These are phyloP conservation scores for Pyrrhoderma lamaoense DNA, from an alignment of 1,284 basidiomycete species.

Conservation along the genomic window DNA sequence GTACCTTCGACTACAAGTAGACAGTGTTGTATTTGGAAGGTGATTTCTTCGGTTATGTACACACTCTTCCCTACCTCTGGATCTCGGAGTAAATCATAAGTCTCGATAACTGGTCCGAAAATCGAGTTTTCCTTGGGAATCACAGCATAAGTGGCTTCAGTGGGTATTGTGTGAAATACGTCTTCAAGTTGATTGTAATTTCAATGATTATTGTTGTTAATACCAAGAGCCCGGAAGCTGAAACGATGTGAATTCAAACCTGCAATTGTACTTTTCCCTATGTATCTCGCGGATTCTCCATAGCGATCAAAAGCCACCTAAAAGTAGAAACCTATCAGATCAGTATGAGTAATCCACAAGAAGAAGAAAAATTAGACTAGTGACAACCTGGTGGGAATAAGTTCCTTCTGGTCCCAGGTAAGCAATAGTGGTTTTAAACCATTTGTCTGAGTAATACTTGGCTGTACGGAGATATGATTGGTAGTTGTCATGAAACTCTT, in stretches of 20 bases:
- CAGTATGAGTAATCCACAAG: neutral
- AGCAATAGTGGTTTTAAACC: conserved; percentile 29
- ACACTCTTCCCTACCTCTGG: conserved; percentile 32
- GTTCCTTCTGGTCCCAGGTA: conserved; percentile 70
- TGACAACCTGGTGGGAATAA: conserved; percentile 62
- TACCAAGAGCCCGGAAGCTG: neutral
- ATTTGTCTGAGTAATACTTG: too few relatives aligned
- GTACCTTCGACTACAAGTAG: conserved; percentile 53
- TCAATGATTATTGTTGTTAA: too few relatives aligned
- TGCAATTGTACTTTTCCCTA: conserved; percentile 46
- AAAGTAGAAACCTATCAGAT: conserved; percentile 6
- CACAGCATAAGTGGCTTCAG: conserved; percentile 40
- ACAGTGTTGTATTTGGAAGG: conserved; percentile 59
- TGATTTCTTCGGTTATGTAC: conserved; percentile 52
- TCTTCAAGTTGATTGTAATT: conserved; percentile 31
- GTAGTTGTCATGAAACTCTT: too few relatives aligned
- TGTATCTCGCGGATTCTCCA: conserved; percentile 42
- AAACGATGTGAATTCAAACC: conserved; percentile 28
- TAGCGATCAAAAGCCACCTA: conserved; percentile 60
- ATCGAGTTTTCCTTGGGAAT: conserved; percentile 74
- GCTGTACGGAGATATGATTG: too few relatives aligned
- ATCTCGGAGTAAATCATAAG: conserved; percentile 54
- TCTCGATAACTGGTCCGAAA: conserved; percentile 66
- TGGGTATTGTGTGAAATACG: conserved; percentile 45
- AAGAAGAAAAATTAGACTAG: neutral